These are phyloP conservation scores for Anthostomella pinea DNA, from an alignment of 2,329 filamentous ascomycete genomes.

Conservation along the genomic window DNA sequence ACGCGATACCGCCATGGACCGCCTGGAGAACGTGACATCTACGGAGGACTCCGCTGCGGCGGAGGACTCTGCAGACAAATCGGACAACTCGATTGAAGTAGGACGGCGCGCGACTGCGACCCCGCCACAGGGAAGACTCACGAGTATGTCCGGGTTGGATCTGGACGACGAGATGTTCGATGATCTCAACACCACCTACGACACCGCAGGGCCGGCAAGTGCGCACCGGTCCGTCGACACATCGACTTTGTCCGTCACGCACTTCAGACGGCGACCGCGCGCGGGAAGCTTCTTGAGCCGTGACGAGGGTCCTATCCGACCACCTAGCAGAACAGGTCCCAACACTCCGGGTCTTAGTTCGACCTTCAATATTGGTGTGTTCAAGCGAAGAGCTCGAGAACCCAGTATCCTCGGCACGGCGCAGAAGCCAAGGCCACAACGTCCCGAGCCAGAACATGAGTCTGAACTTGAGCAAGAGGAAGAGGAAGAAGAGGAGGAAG, in stretches of 20 bases:
- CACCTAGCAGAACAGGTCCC: slow-evolving; percentile 32
- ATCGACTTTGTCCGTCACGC: slow-evolving; percentile 29
- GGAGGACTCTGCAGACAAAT: slow-evolving; percentile 9
- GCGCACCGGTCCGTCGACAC: slow-evolving; percentile 31
- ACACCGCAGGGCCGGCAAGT: slow-evolving; percentile 27
- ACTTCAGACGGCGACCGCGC: slow-evolving; percentile 32
- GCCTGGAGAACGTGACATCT: slow-evolving; percentile 32
- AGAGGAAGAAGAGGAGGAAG: slow-evolving; percentile 40
- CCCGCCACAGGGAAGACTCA: slow-evolving; percentile 23
- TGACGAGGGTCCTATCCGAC: slow-evolving; percentile 32
- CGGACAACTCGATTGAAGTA: slow-evolving; percentile 19
- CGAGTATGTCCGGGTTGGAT: slow-evolving; percentile 31
- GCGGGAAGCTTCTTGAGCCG: slow-evolving; percentile 32
- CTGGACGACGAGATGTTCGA: slow-evolving; percentile 33
- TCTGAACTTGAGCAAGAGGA: slow-evolving; percentile 40
- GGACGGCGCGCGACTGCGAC: slow-evolving; percentile 25
- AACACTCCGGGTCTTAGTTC: slow-evolving; percentile 34
- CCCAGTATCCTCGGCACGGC: slow-evolving; percentile 59
- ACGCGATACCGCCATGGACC: slow-evolving; percentile 30
- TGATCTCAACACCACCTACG: slow-evolving; percentile 32
- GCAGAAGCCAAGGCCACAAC: slow-evolving; percentile 38
- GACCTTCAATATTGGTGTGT: slow-evolving; percentile 52
- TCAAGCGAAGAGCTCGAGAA: slow-evolving; percentile 56
- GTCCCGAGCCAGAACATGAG: slow-evolving; percentile 29
- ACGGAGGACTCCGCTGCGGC: slow-evolving; percentile 16